phyloP scores from a whole-genome alignment of 805 yeast species.

The Cephaloascus albidus region DNA sequence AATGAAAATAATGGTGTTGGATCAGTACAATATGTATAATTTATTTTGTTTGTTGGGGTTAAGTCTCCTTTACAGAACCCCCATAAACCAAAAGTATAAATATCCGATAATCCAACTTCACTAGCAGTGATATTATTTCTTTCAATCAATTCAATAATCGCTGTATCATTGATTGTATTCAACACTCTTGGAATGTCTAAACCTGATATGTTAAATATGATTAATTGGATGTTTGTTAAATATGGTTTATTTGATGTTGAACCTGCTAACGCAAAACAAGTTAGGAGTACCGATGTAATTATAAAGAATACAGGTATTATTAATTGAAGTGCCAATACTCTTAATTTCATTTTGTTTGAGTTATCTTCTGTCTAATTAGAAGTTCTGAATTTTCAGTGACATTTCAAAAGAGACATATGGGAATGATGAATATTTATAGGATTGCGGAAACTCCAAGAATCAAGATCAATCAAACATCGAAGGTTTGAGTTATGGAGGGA shows the following conservation, averaged over 20 bases:
- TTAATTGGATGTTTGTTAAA: not conserved
- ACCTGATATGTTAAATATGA: not conserved
- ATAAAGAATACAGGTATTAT: not conserved
- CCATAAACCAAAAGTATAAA: not conserved
- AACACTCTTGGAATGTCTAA: not conserved
- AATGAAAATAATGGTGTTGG: not conserved
- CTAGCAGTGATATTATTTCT: not conserved
- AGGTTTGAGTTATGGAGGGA: no score
- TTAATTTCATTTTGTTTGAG: not conserved
- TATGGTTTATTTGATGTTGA: not conserved
- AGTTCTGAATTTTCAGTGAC: no score
- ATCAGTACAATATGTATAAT: not conserved
- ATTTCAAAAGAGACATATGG: no score
- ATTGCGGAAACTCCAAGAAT: no score
- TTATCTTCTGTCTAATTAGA: no score
- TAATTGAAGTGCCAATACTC: not conserved
- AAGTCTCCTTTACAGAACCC: not conserved
- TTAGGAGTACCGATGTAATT: not conserved
- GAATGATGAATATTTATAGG: no score
- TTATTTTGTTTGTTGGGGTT: not conserved
- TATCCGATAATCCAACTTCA: not conserved
- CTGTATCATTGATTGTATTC: not conserved
- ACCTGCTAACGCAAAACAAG: not conserved
- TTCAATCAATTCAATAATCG: not conserved
- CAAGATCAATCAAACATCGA: no score